Evolutionary conservation across 495 filamentous ascomycete genomes (phyloP).

Genomic region (Mycothermus thermophilus): DNA sequence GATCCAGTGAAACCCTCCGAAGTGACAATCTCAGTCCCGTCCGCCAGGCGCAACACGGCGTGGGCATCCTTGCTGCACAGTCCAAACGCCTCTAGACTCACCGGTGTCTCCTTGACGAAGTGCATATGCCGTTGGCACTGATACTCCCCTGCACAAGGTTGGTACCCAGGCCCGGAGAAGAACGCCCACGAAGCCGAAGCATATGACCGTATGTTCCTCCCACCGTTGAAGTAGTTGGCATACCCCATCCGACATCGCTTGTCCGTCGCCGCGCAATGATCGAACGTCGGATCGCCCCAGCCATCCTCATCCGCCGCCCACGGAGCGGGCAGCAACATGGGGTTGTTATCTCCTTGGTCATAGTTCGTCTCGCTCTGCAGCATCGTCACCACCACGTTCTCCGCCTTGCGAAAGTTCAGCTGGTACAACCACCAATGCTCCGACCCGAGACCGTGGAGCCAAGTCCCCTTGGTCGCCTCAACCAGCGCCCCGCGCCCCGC

Average conservation of each 20-base stretch:
- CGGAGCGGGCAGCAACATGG: conserved; percentile 29
- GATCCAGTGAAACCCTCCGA: conserved; percentile 33
- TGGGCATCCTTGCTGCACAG: conserved; percentile 24
- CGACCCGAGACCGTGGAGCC: conserved; percentile 53
- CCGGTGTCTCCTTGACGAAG: conserved; percentile 20
- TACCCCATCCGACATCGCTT: conserved; percentile 30
- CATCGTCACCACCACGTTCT: conserved; percentile 62
- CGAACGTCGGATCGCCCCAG: conserved; percentile 44
- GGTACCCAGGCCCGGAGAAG: conserved; percentile 38
- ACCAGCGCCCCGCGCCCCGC: conserved; percentile 40
- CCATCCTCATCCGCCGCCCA: conserved; percentile 29
- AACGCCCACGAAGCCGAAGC: conserved; percentile 56
- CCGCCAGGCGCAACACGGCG: conserved; percentile 14
- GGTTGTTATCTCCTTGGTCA: conserved; percentile 67
- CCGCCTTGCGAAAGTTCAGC: conserved; percentile 55
- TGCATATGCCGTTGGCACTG: conserved; percentile 28
- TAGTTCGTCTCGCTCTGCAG: conserved; percentile 89
- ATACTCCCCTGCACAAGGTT: conserved; percentile 16
- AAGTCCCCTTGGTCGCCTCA: conserved; percentile 43
- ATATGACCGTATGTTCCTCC: conserved; percentile 40
- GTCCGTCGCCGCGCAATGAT: conserved; percentile 23
- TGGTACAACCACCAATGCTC: conserved; percentile 70
- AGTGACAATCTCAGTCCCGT: conserved; percentile 21
- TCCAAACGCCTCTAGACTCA: conserved; percentile 25
- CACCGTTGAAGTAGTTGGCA: conserved; percentile 44